phyloP scores from a whole-genome alignment of 129 eudicot species.

The Arctium lappa region DNA sequence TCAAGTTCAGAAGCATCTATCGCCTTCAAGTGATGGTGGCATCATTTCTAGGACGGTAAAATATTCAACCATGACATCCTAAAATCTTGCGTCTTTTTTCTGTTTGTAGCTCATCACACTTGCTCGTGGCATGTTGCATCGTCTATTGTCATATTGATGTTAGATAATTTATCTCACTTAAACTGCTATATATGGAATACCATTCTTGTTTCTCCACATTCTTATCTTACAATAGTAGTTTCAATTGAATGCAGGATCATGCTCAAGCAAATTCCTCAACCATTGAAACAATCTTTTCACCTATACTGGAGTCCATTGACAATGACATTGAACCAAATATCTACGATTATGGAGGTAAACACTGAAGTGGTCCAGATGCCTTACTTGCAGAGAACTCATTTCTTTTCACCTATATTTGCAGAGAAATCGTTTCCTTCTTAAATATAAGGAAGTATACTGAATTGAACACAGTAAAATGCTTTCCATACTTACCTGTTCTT shows the following conservation, averaged over 20 bases:
- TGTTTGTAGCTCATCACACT: not conserved
- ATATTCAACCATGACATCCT: not conserved
- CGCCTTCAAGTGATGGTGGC: conserved; percentile 5
- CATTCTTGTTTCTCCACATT: not conserved
- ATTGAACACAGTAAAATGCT: too few relatives aligned
- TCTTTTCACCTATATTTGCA: too few relatives aligned
- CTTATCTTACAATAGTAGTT: not conserved
- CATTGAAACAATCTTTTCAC: conserved; percentile 54
- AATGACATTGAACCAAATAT: conserved; percentile 21
- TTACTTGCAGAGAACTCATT: too few relatives aligned
- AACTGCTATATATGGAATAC: not conserved
- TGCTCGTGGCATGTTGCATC: not conserved
- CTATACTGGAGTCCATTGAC: conserved; percentile 40
- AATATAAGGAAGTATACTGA: too few relatives aligned
- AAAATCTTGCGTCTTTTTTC: not conserved
- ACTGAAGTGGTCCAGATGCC: too few relatives aligned
- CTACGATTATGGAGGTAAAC: conserved; percentile 38
- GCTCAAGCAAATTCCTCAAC: conserved; percentile 36
- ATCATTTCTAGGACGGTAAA: not conserved
- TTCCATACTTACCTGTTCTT: too few relatives aligned
- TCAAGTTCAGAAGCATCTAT: conserved; percentile 23
- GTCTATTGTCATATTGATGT: not conserved
- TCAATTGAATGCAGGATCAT: conserved; percentile 36
- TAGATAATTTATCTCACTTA: not conserved
- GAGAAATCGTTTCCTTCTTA: too few relatives aligned